These are phyloP conservation scores for Xylaria scruposa DNA, from an alignment of 495 filamentous ascomycete genomes.

Conservation along the genomic window DNA sequence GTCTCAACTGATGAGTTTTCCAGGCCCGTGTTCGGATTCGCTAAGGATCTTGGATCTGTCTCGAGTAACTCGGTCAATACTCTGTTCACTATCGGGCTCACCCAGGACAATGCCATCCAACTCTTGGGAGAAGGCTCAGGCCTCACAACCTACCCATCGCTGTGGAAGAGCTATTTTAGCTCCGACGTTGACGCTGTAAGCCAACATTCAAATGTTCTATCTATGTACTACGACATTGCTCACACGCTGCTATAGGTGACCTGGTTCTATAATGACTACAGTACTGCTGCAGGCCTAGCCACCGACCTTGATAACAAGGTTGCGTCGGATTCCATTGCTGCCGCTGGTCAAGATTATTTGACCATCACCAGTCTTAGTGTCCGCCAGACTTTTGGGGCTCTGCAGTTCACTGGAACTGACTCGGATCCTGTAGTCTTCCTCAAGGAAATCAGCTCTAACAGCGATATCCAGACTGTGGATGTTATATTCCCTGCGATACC, in stretches of 20 bases:
- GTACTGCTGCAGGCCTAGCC: constrained; percentile 58
- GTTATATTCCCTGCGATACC: constrained; percentile 93
- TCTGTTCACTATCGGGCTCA: constrained; percentile 81
- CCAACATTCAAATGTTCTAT: constrained; percentile 19
- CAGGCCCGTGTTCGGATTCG: constrained; percentile 84
- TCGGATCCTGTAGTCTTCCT: constrained; percentile 82
- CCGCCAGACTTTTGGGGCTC: constrained; percentile 86
- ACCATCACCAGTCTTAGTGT: constrained; percentile 85
- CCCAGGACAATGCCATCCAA: constrained; percentile 78
- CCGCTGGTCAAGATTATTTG: constrained; percentile 72
- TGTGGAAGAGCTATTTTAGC: constrained; percentile 76
- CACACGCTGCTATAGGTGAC: constrained; percentile 44
- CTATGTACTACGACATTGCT: background rate
- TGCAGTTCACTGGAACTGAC: constrained; percentile 80
- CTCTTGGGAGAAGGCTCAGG: constrained; percentile 74
- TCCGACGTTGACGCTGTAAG: constrained; percentile 61
- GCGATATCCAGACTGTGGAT: constrained; percentile 93
- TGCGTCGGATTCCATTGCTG: constrained; percentile 70
- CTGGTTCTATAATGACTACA: constrained; percentile 77
- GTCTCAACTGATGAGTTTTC: background rate
- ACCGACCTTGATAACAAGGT: constrained; percentile 72
- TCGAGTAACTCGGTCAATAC: constrained; percentile 40
- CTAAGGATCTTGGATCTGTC: constrained; percentile 70
- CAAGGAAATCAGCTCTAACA: constrained; percentile 95
- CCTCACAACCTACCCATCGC: constrained; percentile 70